These are phyloP conservation scores for Scedosporium apiospermum DNA, from an alignment of 2,329 filamentous ascomycete species.

Conservation along the genomic window DNA sequence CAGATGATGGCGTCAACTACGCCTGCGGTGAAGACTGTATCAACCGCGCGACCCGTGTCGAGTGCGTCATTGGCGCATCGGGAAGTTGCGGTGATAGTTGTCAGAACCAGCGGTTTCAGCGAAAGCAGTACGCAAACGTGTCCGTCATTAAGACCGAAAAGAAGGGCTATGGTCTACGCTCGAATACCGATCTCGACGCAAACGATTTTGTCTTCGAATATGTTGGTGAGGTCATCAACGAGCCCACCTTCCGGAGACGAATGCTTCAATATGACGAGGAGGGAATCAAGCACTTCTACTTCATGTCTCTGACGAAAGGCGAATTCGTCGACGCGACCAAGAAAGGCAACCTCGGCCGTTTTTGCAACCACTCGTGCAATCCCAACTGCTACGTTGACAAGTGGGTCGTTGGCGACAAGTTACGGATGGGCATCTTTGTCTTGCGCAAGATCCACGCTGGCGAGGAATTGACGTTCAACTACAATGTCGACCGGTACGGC, in stretches of 20 bases:
- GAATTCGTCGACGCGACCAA: constrained; percentile 98
- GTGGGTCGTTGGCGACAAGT: constrained; percentile 94
- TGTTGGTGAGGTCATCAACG: constrained; percentile 95
- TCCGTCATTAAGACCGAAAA: constrained; percentile 97
- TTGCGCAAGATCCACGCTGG: constrained; percentile 74
- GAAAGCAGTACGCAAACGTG: constrained; percentile 80
- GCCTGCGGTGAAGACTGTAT: constrained; percentile 97
- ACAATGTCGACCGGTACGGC: constrained; percentile 97
- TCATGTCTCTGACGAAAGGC: constrained; percentile 95
- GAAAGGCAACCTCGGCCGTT: constrained; percentile 88
- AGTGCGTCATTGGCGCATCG: constrained; percentile 70
- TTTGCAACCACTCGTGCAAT: constrained; percentile 98
- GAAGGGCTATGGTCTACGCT: constrained; percentile 87
- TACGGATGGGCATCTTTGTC: constrained; percentile 98
- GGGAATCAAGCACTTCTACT: constrained; percentile 98
- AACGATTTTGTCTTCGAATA: constrained; percentile 98
- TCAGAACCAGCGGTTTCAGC: constrained; percentile 91
- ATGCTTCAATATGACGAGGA: constrained; percentile 93
- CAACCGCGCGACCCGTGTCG: constrained; percentile 96
- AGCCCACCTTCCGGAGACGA: constrained; percentile 76
- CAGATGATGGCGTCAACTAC: constrained; percentile 58
- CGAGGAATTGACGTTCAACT: constrained; percentile 97
- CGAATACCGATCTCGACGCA: constrained; percentile 64
- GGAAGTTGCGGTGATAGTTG: constrained; percentile 78
- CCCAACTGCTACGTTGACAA: constrained; percentile 99